phyloP scores from a whole-genome alignment of 1,284 basidiomycete species.

The Ceratobasidium sp. region DNA sequence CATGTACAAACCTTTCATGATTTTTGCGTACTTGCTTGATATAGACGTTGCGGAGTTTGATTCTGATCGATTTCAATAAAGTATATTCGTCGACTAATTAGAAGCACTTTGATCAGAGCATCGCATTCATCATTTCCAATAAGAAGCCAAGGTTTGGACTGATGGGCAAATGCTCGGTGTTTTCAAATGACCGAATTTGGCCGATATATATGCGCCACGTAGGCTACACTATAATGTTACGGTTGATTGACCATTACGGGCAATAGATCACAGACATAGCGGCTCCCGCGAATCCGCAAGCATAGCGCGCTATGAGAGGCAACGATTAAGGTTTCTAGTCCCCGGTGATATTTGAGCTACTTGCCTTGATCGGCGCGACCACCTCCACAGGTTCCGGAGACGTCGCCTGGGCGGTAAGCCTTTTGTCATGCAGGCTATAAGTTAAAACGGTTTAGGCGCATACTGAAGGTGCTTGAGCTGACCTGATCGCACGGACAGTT shows the following conservation, averaged over 20 bases:
- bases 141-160: background rate
- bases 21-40: background rate
- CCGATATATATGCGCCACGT: too few species aligned
- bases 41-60: background rate
- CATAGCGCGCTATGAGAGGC: background rate
- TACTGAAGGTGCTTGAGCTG: background rate
- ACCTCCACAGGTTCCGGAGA: background rate
- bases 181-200: too few species aligned
- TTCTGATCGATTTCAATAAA: background rate
- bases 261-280: background rate
- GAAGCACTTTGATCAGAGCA: background rate
- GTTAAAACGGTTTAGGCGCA: background rate
- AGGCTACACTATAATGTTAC: background rate
- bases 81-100: background rate
- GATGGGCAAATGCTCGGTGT: background rate
- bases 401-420: slow-evolving; percentile 3
- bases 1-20: background rate
- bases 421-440: too few species aligned
- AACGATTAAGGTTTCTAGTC: background rate
- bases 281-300: background rate
- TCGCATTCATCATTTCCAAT: background rate
- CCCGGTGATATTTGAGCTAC: background rate
- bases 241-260: background rate
- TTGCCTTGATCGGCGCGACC: background rate
- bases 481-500: background rate